Evolutionary conservation across 768 basidiomycete genomes (phyloP).

Genomic region (Hygrophoropsis aurantiaca): DNA sequence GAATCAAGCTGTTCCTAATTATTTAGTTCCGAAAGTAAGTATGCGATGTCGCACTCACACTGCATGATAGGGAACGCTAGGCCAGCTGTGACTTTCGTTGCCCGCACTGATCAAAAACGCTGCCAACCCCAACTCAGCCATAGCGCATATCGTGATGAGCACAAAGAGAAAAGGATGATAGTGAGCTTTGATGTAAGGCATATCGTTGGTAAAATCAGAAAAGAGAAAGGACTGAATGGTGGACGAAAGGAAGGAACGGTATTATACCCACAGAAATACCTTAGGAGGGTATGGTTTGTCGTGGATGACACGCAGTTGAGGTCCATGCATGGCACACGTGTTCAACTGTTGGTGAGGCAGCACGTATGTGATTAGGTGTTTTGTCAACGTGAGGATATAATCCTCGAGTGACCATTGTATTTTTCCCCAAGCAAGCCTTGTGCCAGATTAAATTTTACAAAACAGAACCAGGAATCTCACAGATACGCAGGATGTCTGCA

Average conservation of each 20-base stretch:
- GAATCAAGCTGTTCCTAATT: conserved; percentile 43
- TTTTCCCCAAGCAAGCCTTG: no score
- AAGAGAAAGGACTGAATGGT: conserved; percentile 6
- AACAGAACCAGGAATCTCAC: no score
- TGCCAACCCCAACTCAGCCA: conserved; percentile 74
- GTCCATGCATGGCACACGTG: conserved; percentile 34
- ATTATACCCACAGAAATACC: conserved; percentile 11
- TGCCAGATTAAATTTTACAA: no score
- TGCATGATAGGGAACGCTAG: conserved; percentile 60
- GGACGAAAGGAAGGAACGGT: conserved; percentile 11
- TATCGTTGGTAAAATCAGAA: conserved; percentile 22
- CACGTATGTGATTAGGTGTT: no score
- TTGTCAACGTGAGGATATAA: no score
- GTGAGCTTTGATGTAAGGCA: conserved; percentile 47
- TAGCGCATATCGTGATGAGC: conserved; percentile 63
- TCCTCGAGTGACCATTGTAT: no score
- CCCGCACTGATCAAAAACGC: conserved; percentile 72
- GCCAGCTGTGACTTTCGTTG: conserved; percentile 61
- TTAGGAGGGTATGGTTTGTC: conserved; percentile 18
- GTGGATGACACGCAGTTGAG: conserved; percentile 14
- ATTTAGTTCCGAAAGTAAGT: conserved; percentile 7
- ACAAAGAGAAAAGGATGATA: conserved; percentile 64
- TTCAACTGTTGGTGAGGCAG: conserved; percentile 1
- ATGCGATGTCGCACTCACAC: conserved; percentile 42
- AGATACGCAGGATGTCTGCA: no score